Conservation (phyloP, 1,139 yeast species). For the Geotrichum carabidarum region DNA sequence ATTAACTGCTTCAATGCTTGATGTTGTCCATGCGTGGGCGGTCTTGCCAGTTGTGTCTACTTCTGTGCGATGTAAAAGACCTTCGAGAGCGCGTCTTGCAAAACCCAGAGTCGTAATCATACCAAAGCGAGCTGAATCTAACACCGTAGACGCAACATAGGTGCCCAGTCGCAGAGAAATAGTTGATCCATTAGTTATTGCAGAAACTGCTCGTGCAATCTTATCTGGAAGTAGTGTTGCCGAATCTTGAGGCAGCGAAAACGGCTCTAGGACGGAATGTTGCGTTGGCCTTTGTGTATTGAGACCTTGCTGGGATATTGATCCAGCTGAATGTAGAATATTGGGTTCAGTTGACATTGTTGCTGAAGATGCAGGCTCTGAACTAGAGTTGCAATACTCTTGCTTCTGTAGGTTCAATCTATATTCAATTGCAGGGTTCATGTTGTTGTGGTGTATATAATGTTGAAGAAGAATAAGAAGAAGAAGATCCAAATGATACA, state of each 20-base stretch:
- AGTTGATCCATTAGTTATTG: slow-evolving; percentile 29
- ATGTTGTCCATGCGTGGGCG: slow-evolving; percentile 24
- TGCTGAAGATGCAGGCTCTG: too few relatives aligned
- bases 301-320: too few relatives aligned
- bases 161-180: slow-evolving; percentile 31
- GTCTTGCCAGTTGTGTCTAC: slow-evolving; percentile 27
- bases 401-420: too few relatives aligned
- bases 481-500: too few relatives aligned
- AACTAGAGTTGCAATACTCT: too few relatives aligned
- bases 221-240: slow-evolving; percentile 30
- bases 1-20: slow-evolving; percentile 26
- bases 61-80: slow-evolving; percentile 30
- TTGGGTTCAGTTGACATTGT: too few relatives aligned
- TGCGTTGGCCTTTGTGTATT: too few relatives aligned
- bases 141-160: slow-evolving; percentile 29
- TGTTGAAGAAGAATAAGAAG: too few relatives aligned
- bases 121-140: slow-evolving; percentile 32
- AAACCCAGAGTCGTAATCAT: slow-evolving; percentile 31
- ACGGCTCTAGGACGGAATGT: slow-evolving; percentile 2
- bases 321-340: too few relatives aligned
- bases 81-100: slow-evolving; percentile 31
- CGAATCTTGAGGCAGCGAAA: slow-evolving; percentile 18
- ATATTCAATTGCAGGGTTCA: too few relatives aligned
- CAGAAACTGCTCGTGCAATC: slow-evolving; percentile 31
- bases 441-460: too few relatives aligned